phyloP scores from a whole-genome alignment of 331 rosid genomes.

The Rosa hybrid region DNA sequence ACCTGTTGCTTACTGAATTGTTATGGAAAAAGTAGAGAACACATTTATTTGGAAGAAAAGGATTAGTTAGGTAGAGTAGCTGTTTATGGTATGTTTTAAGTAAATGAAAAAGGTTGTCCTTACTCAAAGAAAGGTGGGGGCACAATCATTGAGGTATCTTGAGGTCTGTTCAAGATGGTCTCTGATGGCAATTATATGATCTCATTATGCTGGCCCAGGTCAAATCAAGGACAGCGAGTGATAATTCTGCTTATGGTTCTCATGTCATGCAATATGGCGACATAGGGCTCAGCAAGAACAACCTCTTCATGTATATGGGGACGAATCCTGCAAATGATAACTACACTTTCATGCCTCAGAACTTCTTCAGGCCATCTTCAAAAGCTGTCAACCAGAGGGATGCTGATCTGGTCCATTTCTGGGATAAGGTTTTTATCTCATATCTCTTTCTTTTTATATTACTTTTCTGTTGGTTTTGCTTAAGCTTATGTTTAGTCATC shows the following conservation, averaged over 20 bases:
- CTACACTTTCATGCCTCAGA: constrained; percentile 58
- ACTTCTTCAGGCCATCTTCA: constrained; percentile 58
- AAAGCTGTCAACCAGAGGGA: constrained; percentile 82
- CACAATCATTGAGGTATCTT: not conserved
- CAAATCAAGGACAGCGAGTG: constrained; percentile 64
- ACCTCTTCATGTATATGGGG: constrained; percentile 64
- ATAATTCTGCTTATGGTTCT: constrained; percentile 65
- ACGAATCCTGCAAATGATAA: constrained; percentile 93
- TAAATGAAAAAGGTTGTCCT: not conserved
- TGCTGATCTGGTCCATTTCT: constrained; percentile 95
- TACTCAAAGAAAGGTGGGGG: constrained; percentile 1
- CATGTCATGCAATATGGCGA: constrained; percentile 99
- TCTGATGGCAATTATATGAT: constrained; percentile 8
- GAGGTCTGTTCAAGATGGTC: not conserved
- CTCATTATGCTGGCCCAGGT: constrained; percentile 52
- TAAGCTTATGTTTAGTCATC: not conserved
- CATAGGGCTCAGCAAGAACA: constrained; percentile 41
- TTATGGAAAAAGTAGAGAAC: not conserved
- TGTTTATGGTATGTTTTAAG: not conserved
- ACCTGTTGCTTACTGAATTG: constrained; percentile 20
- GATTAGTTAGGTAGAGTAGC: not conserved
- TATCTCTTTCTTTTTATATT: not conserved
- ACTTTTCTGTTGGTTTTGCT: constrained; percentile 9
- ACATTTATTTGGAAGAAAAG: not conserved
- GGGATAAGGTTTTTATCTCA: constrained; percentile 71